Evolutionary conservation across 192 early-diverging fungal species (phyloP), one percentile per base, ranked within the genome.

Genomic region (Podila horticola): DNA sequence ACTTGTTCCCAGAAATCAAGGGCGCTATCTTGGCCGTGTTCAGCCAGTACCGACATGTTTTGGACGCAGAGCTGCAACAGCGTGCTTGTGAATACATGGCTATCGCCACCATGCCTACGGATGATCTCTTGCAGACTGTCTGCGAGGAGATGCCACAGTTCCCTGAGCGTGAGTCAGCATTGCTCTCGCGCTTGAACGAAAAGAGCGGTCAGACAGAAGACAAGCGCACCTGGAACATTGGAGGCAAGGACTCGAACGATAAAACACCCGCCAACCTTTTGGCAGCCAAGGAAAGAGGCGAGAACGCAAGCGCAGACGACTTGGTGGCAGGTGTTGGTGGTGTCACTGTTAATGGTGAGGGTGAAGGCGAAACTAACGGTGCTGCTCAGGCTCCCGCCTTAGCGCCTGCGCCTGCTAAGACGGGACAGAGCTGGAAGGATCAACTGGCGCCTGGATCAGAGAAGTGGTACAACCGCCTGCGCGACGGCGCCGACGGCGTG

Each of bases 61-160:
- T 99, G 71, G 97, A 99, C 82, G 92, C 94, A 5, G 98, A 99
- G 87, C 82, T 99, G 57, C 97, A 99, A 85, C 97, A 99, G 74
- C 90, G 98, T 36, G 97, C 98, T 0, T 95, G 93, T 71, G 98
- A 99, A 85, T 99, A 99, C 84, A 90, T 97, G 55, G 88, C 94
- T 10, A 90, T 99, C 69, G 90, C 90, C 11, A 94, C 90, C 2
- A 85, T 94, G 81, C 89, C 93, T n/a, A 93, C 90, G 28, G 96
- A 97, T 28, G 94, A 95, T 26, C 85, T 99, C 33, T 75, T 99
- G 29, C 95, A 97, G 48, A 93, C 92, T 1, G 93, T 97, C 29
- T 97, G 97, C 74, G 98, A 98, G 70, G 97, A 99, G 82, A 99
- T 99, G 96, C 98, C 98, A 58, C 95, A 95, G 45, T 99, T 96